Base-by-base conservation (phyloP, 495 filamentous ascomycete genomes). In the Barbatosphaeria neglecta region DNA sequence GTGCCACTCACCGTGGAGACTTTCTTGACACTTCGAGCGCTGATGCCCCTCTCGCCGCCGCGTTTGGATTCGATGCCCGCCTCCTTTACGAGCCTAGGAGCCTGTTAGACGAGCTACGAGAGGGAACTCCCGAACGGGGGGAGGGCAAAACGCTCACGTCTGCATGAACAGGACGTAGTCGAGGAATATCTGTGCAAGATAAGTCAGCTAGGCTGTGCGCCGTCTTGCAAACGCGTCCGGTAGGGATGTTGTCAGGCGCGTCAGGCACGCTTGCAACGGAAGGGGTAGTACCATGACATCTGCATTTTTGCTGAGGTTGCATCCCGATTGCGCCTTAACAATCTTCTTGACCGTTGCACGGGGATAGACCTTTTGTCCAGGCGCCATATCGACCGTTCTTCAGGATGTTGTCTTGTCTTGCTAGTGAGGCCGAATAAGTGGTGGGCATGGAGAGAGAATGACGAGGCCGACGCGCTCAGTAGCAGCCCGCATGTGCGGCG, bases 121-220 rank as follows among this genome's bases (percentile, higher is more conserved):
- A 37, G 41, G 6, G 41, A 45, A 15, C 31, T 27, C 1, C 16
- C 49, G 2, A 15, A 33, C n/a, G 13, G 17, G n/a, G 7, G 1
- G n/a, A 17, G 15, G 13, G 3, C 22, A 44, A 41, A 18, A 22
- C 19, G 27, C 76, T 50, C 66, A 92, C 88, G 83, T 82, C 74
- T 93, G 82, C 68, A 95, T 78, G 55, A 95, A 95, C 7, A 94
- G 73, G 57, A 84, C 81, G 57, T 95, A 95, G 56, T 95, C 85
- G 27, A 95, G 72, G 57, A 88, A 93, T 19, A 92, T 83, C 87
- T 92, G 50, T 11, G 37, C 5, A 15, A 6, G 31, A 11, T 35
- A 11, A 35, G n/a, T n/a, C n/a, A 31, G 31, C 16, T 6, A 35
- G 31, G 31, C 31, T 35, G 31, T 15, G 13, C 16, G 31, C 31